Evolutionary conservation across 768 basidiomycete species (phyloP).

Genomic region (Rhodotorula babjevae): DNA sequence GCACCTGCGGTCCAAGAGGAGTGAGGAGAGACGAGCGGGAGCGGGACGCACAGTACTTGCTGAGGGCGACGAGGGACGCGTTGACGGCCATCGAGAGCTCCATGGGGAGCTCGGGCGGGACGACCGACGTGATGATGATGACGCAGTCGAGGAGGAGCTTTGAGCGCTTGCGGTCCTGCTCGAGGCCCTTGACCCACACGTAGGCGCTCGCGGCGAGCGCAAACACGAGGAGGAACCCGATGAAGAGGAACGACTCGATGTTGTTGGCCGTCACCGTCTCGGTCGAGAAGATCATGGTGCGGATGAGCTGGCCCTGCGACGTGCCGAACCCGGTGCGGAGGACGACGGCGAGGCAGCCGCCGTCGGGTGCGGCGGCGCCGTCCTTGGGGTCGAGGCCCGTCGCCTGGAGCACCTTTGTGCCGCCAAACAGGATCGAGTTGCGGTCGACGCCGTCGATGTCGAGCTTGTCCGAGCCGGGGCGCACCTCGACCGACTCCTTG

Average conservation of each 20-base stretch:
- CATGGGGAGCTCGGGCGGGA: constrained; percentile 97
- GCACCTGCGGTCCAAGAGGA: no score
- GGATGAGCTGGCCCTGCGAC: constrained; percentile 89
- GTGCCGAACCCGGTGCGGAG: constrained; percentile 96
- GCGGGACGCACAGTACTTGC: constrained; percentile 70
- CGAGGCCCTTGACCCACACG: constrained; percentile 95
- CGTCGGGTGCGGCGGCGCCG: constrained; percentile 62
- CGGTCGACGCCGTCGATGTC: constrained; percentile 84
- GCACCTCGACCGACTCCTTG: constrained; percentile 87
- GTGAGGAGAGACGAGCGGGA: neutral
- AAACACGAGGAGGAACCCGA: constrained; percentile 94
- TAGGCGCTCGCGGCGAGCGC: constrained; percentile 97
- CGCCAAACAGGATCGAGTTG: constrained; percentile 84
- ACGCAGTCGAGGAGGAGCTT: constrained; percentile 93
- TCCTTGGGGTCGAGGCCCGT: constrained; percentile 46
- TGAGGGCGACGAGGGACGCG: constrained; percentile 83
- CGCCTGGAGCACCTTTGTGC: constrained; percentile 93
- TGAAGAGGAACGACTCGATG: constrained; percentile 90
- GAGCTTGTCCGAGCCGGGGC: constrained; percentile 66
- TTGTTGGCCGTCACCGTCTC: constrained; percentile 97
- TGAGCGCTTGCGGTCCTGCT: constrained; percentile 85
- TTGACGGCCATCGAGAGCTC: constrained; percentile 95
- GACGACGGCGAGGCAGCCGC: constrained; percentile 85
- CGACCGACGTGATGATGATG: constrained; percentile 92
- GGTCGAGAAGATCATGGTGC: constrained; percentile 98